Percentiles rank a stretch among this genome's conserved stretches.
phyloP scores from a whole-genome alignment of 768 basidiomycete genomes.

The Obba rivulosa region DNA sequence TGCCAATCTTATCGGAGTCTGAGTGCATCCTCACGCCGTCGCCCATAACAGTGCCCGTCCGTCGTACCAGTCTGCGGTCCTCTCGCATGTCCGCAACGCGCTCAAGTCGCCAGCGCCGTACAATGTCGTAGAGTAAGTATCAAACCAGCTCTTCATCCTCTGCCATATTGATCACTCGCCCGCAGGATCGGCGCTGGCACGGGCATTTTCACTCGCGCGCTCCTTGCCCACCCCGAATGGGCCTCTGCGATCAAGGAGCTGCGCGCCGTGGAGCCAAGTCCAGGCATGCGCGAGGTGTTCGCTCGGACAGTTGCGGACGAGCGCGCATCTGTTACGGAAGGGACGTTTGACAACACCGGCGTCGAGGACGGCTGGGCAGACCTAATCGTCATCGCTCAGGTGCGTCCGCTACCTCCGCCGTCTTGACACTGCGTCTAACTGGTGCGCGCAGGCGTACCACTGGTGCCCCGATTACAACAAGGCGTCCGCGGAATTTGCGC shows the following conservation, averaged over 20 bases:
- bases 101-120: conserved; percentile 35
- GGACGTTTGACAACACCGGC: conserved; percentile 65
- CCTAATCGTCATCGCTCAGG: conserved; percentile 73
- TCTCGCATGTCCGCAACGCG: conserved; percentile 54
- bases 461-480: conserved; percentile 81
- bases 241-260: conserved; percentile 44
- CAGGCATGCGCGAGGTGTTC: conserved; percentile 81
- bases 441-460: conserved; percentile 69
- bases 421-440: neutral
- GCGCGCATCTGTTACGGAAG: conserved; percentile 52
- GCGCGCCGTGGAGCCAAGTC: conserved; percentile 76
- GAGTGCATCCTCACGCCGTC: neutral
- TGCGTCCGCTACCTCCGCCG: conserved; percentile 18
- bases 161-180: conserved; percentile 3
- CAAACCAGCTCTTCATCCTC: neutral
- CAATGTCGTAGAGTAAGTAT: conserved; percentile 66
- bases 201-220: conserved; percentile 82
- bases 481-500: conserved; percentile 71
- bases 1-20: neutral
- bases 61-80: conserved; percentile 64
- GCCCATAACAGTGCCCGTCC: conserved; percentile 59
- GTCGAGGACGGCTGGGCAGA: conserved; percentile 69
- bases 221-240: conserved; percentile 62
- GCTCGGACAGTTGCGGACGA: conserved; percentile 45
- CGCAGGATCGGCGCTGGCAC: conserved; percentile 78